These are phyloP conservation scores for Coemansia sp. DNA, from an alignment of 192 early-diverging fungal species.

Conservation along the genomic window DNA sequence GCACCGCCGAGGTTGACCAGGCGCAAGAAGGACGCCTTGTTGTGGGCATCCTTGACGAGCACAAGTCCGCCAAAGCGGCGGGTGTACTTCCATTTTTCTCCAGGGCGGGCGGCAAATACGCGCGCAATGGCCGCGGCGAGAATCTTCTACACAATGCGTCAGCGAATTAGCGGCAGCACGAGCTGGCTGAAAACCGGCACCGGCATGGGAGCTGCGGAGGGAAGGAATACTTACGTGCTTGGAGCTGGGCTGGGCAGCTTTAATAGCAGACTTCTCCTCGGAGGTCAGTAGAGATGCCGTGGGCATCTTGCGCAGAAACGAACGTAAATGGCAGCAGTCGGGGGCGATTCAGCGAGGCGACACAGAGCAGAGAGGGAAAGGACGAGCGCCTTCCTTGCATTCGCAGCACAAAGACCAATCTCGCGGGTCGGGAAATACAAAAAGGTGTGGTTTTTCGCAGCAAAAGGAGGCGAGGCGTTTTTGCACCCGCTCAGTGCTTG, in stretches of 20 bases:
- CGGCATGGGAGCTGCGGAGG: too few relatives aligned
- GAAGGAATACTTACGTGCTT: constrained; percentile 49
- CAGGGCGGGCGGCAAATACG: constrained; percentile 68
- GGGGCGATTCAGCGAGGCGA: background rate
- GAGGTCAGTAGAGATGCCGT: constrained; percentile 58
- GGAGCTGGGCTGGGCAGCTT: constrained; percentile 56
- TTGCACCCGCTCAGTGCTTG: too few relatives aligned
- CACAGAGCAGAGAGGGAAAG: background rate
- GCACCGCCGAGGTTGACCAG: constrained; percentile 60
- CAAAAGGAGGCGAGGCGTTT: too few relatives aligned
- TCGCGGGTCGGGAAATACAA: too few relatives aligned
- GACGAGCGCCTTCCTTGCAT: background rate
- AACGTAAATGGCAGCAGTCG: background rate
- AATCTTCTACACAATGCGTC: constrained; percentile 61
- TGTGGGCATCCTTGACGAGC: constrained; percentile 63
- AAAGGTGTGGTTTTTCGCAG: too few relatives aligned
- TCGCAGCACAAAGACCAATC: background rate
- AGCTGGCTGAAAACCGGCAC: background rate
- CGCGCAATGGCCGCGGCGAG: constrained; percentile 71
- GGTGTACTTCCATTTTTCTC: constrained; percentile 68
- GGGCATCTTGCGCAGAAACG: constrained; percentile 48
- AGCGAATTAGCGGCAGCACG: background rate
- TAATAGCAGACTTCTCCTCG: constrained; percentile 63
- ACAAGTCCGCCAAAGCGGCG: constrained; percentile 64
- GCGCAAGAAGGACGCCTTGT: constrained; percentile 64